Conservation (phyloP, 768 basidiomycete species). For the Strobilomyces dryophilus region DNA sequence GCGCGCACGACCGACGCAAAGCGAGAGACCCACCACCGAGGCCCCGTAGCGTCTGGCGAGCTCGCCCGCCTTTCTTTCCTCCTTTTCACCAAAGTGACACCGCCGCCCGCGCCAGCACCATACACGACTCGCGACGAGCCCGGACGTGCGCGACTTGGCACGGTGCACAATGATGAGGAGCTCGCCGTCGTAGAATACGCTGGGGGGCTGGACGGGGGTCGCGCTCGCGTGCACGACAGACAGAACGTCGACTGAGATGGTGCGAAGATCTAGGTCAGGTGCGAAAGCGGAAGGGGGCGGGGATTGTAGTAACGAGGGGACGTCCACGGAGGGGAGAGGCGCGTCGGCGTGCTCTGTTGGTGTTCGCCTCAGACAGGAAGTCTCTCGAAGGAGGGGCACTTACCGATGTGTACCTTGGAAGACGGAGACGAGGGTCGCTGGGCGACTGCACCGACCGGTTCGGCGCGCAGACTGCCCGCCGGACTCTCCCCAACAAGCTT, state of each 20-base stretch:
- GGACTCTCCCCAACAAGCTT: conserved; percentile 13
- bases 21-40: conserved; percentile 40
- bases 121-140: conserved; percentile 63
- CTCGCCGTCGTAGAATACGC: conserved; percentile 74
- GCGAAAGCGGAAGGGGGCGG: conserved; percentile 7
- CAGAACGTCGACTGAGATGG: conserved; percentile 74
- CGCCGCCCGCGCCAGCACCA: conserved; percentile 76
- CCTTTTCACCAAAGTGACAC: conserved; percentile 50
- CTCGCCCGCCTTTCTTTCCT: conserved; percentile 64
- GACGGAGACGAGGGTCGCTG: background rate
- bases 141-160: conserved; percentile 57
- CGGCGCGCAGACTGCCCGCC: conserved; percentile 6
- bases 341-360: conserved; percentile 37
- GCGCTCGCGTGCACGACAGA: conserved; percentile 50
- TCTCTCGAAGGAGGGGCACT: conserved; percentile 2
- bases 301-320: conserved; percentile 42
- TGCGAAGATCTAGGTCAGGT: conserved; percentile 38
- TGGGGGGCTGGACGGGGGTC: conserved; percentile 38
- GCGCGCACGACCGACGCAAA: background rate
- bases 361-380: background rate
- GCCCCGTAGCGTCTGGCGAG: conserved; percentile 74
- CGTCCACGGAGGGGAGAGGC: conserved; percentile 45
- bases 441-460: background rate
- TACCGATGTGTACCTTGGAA: conserved; percentile 33
- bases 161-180: conserved; percentile 66